phyloP scores from a whole-genome alignment of 768 basidiomycete species.

The Dioszegia crocea region DNA sequence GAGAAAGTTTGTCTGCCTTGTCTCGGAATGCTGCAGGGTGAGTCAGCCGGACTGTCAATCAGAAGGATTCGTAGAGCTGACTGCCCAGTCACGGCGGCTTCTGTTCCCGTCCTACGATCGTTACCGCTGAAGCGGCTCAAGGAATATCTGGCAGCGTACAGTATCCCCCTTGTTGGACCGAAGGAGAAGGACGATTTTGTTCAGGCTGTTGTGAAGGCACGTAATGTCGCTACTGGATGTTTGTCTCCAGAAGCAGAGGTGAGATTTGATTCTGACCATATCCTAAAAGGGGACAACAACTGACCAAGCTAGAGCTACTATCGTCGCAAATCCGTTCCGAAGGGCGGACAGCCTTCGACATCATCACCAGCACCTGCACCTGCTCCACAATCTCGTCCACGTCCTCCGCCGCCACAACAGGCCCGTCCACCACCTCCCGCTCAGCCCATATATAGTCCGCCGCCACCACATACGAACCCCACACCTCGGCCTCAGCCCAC shows the following conservation, averaged over 20 bases:
- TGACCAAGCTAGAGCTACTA: slow-evolving; percentile 40
- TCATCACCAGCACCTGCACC: slow-evolving; percentile 19
- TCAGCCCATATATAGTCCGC: slow-evolving; percentile 1
- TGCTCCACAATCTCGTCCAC: slow-evolving; percentile 20
- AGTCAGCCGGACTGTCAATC: not conserved
- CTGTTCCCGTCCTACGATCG: slow-evolving; percentile 30
- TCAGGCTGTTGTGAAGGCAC: slow-evolving; percentile 42
- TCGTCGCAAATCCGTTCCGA: slow-evolving; percentile 43
- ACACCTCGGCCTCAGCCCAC: slow-evolving; percentile 23
- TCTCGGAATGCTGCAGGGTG: slow-evolving; percentile 46
- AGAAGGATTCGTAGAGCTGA: not conserved
- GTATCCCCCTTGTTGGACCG: slow-evolving; percentile 35
- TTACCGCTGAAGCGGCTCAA: slow-evolving; percentile 47
- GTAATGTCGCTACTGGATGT: slow-evolving; percentile 41
- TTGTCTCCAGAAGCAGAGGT: slow-evolving; percentile 46
- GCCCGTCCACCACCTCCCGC: slow-evolving; percentile 19
- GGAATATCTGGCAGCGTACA: slow-evolving; percentile 44
- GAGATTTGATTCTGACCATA: slow-evolving; percentile 7
- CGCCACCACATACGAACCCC: not conserved
- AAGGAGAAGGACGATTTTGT: slow-evolving; percentile 50
- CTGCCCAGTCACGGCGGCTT: slow-evolving; percentile 40
- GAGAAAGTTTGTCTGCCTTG: slow-evolving; percentile 45
- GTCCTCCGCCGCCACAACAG: slow-evolving; percentile 14
- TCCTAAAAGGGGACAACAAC: not conserved
- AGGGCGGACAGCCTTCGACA: slow-evolving; percentile 23